Evolutionary conservation across 768 basidiomycete genomes (phyloP), one percentile per base, ranked within the genome.

Genomic region (Leccinum incarnatum): DNA sequence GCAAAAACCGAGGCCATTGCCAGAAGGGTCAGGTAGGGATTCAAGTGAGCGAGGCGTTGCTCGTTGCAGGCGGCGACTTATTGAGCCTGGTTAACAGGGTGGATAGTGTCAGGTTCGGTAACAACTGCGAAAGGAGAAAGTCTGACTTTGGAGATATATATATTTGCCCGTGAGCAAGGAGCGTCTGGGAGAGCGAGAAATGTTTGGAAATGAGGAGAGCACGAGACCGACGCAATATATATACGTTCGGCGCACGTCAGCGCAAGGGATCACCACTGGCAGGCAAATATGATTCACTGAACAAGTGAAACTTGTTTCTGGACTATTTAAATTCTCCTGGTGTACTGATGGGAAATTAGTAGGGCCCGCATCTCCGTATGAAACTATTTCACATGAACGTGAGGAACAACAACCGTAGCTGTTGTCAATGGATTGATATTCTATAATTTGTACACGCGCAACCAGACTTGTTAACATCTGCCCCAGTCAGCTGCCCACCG

Each of bases 91-190:
- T 51, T 32, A 47, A 36, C 45, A 12, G 17, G 40, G 7, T 49
- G 19, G 19, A 11, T 2, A 32, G 48, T 6, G 29, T 42, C 56
- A 19, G n/a, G 27, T 45, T 34, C 36, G 50, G 50, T 19, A 29
- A 48, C n/a, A 58, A 50, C 17, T 50, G 58, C 42, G 56, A 53
- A 48, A 53, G 56, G 40, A 53, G 23, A 45, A 36, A 37, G 34
- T 25, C 48, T 40, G 46, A 40, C n/a, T 15, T 55, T 14, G 14
- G 57, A 17, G 19, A 55, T 37, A 47, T 25, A 57, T 58, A 47
- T 64, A 61, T 64, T 57, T 59, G 56, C 49, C 29, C 27, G 23
- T 11, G 19, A 59, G 55, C 62, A 58, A 67, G 61, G 60, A 69
- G 59, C 23, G 55, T 10, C 54, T 55, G 32, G 29, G 51, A 56